Base-by-base conservation (phyloP, 176 grass and related monocot genomes). In the Dactylis glomerata region DNA sequence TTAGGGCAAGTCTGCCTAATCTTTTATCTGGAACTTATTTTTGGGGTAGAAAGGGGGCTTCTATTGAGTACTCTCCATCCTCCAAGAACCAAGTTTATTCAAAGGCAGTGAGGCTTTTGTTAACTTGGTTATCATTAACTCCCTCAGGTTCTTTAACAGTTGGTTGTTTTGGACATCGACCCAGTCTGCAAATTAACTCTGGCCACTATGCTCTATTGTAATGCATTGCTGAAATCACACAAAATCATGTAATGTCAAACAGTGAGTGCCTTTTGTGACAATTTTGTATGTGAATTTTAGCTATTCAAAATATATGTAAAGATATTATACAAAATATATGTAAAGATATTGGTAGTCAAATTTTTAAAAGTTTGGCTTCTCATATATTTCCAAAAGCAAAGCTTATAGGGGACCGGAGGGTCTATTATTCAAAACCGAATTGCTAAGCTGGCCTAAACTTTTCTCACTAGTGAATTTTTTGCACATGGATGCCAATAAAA, bases 311-410 rank as follows among this genome's bases (percentile, higher is more conserved):
- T 57, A 58, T 58, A 11, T 58, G 56, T 58, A 12, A 26, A 58
- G 23, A 58, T 26, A 26, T 24, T n/a, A n/a, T n/a, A n/a, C n/a
- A n/a, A n/a, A n/a, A n/a, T n/a, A n/a, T n/a, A n/a, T n/a, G n/a
- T n/a, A n/a, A n/a, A n/a, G n/a, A n/a, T n/a, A n/a, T n/a, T n/a
- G n/a, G n/a, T n/a, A 57, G 55, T 24, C n/a, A 57, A 24, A 24
- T 11, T 57, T 28, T 61, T 0, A 11, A 28, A 61, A 28, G 24
- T 5, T 61, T 61, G 57, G 28, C 57, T 61, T 12, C 55, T 44
- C 87, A 98, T 22, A n/a, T n/a, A 54, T 54, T 17, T 6, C 19
- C 51, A 22, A 22, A 54, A 54, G 5, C 6, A 54, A 22, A 54
- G 51, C 6, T 20, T 54, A 10, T n/a, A 23, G 52, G 52, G 52